Base-by-base conservation (phyloP, 371 early-diverging fungal genomes). In the Quaeritorhiza haematococci region DNA sequence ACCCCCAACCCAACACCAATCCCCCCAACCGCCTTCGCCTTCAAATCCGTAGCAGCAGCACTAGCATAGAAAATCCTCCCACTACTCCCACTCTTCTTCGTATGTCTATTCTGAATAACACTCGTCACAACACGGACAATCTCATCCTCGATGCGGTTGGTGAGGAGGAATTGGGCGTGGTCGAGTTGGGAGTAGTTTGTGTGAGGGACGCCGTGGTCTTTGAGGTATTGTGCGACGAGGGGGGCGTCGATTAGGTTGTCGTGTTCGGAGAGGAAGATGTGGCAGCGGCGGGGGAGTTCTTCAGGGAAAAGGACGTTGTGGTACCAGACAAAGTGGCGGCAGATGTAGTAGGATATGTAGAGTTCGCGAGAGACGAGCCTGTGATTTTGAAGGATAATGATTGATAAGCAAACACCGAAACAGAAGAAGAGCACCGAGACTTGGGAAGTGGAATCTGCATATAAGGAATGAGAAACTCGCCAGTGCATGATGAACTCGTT, bases 331-430 rank as follows among this genome's bases (percentile, higher is more conserved):
- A 68, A 68, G 49, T 68, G 79, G 0, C 87, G 79, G 35, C 78
- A 76, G 46, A 88, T 83, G 46, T 72, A 85, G 61, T 84, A 71
- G 0, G 83, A 80, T 13, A 82, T 84, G 49, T 82, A 82, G 2
- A 88, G 69, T 56, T 88, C 88, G 3, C 80, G 71, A 0, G 86
- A 84, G 17, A 82, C 86, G 59, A 85, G 82, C n/a, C n/a, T n/a
- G n/a, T n/a, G n/a, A n/a, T n/a, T n/a, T n/a, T n/a, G n/a, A n/a
- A n/a, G n/a, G n/a, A n/a, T n/a, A n/a, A n/a, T n/a, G n/a, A n/a
- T n/a, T n/a, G n/a, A n/a, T n/a, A n/a, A n/a, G n/a, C n/a, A n/a
- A n/a, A n/a, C n/a, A n/a, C n/a, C n/a, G n/a, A n/a, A n/a, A n/a
- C n/a, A n/a, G n/a, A n/a, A n/a, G n/a, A n/a, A n/a, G n/a, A n/a